phyloP scores from a whole-genome alignment of 2,329 filamentous ascomycete species.

The Epichloe uncinata region DNA sequence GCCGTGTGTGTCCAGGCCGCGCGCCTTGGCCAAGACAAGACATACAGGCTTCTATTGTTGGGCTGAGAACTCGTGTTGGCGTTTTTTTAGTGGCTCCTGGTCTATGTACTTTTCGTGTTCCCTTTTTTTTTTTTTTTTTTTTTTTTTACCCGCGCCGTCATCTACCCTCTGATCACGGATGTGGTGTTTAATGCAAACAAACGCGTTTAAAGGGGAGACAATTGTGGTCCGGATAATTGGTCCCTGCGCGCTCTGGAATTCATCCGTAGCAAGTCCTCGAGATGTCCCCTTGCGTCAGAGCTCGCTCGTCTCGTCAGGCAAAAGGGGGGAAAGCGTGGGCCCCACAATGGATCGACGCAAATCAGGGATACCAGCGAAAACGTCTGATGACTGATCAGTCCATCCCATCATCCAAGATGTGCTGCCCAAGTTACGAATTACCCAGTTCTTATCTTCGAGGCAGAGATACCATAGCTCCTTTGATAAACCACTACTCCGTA shows the following conservation, averaged over 20 bases:
- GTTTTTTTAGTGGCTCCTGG: not conserved
- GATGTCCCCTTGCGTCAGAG: not conserved
- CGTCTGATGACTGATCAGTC: no score
- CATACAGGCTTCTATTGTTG: not conserved
- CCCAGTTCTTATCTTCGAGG: no score
- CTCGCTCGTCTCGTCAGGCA: not conserved
- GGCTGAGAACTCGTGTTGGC: not conserved
- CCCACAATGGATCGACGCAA: not conserved
- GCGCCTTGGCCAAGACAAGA: not conserved
- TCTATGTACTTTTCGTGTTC: not conserved
- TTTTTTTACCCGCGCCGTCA: not conserved
- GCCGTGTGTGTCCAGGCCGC: no score
- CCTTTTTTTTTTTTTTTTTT: not conserved
- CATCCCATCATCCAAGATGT: no score
- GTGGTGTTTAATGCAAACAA: no score
- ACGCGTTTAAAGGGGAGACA: no score
- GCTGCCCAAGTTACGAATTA: no score
- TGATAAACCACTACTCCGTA: no score
- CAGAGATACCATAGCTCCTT: no score
- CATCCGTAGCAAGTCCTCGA: no score
- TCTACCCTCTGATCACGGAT: not conserved
- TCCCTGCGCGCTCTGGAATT: no score
- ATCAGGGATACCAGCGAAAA: not conserved
- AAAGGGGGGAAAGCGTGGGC: not conserved
- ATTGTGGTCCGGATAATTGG: no score